phyloP scores from a whole-genome alignment of 495 filamentous ascomycete species.

The Podospora anserina region DNA sequence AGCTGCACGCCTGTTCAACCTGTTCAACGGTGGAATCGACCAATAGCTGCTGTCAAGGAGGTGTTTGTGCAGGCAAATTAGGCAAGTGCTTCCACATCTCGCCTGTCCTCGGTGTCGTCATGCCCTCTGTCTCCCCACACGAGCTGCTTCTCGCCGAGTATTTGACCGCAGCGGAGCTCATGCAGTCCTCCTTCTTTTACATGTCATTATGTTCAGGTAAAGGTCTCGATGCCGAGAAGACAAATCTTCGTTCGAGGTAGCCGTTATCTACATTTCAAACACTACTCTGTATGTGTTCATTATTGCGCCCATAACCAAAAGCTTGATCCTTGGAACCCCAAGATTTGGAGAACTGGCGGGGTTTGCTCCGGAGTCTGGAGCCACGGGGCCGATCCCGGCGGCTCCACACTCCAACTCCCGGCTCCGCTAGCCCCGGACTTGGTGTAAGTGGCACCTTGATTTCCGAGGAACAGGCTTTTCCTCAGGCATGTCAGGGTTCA shows the following conservation, averaged over 20 bases:
- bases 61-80: background rate
- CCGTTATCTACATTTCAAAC: too few relatives aligned
- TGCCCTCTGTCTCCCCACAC: background rate
- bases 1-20: background rate
- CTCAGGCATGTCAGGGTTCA: too few relatives aligned
- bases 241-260: too few relatives aligned
- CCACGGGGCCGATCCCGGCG: background rate
- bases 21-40: background rate
- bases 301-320: background rate
- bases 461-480: background rate
- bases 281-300: too few relatives aligned
- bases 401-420: background rate
- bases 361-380: background rate
- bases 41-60: background rate
- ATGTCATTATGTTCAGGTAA: background rate
- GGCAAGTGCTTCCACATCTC: background rate
- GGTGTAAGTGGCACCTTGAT: conserved; percentile 6
- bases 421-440: conserved; percentile 11
- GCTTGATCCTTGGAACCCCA: background rate
- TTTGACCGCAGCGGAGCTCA: conserved; percentile 21
- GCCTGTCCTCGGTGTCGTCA: background rate
- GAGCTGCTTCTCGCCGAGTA: conserved; percentile 12
- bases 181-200: background rate
- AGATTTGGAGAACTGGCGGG: background rate
- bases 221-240: background rate